A percentile compares a stretch with the other conserved stretches of the same genome.
phyloP scores from a whole-genome alignment of 139 green algal species.

The Coccomyxa sp. region DNA sequence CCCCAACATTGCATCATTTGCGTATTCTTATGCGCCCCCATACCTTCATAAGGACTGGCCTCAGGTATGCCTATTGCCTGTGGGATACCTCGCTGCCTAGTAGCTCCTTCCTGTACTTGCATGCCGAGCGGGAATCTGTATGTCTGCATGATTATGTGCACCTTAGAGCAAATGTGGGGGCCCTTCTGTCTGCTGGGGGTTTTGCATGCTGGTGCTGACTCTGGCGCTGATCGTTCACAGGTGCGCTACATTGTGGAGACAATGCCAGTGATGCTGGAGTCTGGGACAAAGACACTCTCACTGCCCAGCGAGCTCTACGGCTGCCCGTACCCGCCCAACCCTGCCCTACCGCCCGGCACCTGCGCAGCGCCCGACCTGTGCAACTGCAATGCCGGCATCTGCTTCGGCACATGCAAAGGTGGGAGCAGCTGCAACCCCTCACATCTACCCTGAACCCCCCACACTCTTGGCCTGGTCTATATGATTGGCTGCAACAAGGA shows the following conservation, averaged over 20 bases:
- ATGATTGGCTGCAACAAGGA: no score
- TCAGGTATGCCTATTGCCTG: background rate
- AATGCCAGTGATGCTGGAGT: constrained; percentile 2
- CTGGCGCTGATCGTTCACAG: background rate
- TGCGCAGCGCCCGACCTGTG: background rate
- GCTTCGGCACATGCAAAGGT: background rate
- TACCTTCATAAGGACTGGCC: background rate
- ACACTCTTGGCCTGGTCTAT: no score
- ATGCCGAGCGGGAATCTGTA: background rate
- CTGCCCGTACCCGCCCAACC: background rate
- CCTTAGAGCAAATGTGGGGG: no score
- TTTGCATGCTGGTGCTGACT: background rate
- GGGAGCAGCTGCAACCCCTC: no score
- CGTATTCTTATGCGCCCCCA: background rate
- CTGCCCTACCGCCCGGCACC: background rate
- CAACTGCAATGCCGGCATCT: background rate
- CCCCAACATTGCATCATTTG: background rate
- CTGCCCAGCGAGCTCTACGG: background rate
- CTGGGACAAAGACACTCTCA: background rate
- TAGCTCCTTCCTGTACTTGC: background rate
- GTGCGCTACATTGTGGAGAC: background rate
- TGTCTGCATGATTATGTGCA: no score
- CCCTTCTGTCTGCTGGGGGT: background rate
- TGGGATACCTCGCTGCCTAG: no score
- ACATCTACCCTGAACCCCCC: no score